Base-by-base conservation (phyloP, 176 grass and related monocot genomes). In the Avena atlantica region DNA sequence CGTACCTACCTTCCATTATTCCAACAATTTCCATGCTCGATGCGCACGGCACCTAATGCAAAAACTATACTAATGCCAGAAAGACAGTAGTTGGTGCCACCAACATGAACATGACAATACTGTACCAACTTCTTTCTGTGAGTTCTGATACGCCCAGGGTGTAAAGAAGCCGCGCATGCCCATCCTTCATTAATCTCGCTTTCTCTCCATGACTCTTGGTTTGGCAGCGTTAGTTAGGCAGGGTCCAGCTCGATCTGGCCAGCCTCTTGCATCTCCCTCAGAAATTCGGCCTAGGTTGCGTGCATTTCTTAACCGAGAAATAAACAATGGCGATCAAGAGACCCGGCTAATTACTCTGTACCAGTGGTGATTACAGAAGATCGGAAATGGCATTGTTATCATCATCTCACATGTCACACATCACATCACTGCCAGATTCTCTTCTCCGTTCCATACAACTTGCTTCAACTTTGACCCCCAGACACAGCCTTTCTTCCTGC, bases 131-230 rank as follows among this genome's bases (percentile, higher is more conserved):
- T 16, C 50, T 29, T 86, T 55, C 64, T 1, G 9, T 1, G 9
- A 55, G 4, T 40, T 42, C 5, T 42, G 40, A 42, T 69, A 14
- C 16, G 20, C n/a, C 19, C 74, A 69, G 57, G 77, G 21, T 81
- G 83, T 84, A 85, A 84, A 85, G 77, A 78, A 15, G 48, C 73
- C 21, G 49, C n/a, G n/a, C n/a, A n/a, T n/a, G n/a, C n/a, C n/a
- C n/a, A n/a, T n/a, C n/a, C n/a, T n/a, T n/a, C n/a, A n/a, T 42
- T 42, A 42, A 42, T 42, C 42, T 81, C 12, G 55, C 68, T 75
- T 84, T 79, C 47, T 55, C 5, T 55, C 5, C 12, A 44, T 12
- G 29, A 53, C 68, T 9, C n/a, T n/a, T 12, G 21, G 42, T 85
- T 80, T 55, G 75, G 75, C 27, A 14, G 16, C 23, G 88, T 68